A percentile compares a stretch with the other conserved stretches of the same genome.
Conservation (phyloP, 176 grass and related monocot genomes). For the Oryza rufipogon region DNA sequence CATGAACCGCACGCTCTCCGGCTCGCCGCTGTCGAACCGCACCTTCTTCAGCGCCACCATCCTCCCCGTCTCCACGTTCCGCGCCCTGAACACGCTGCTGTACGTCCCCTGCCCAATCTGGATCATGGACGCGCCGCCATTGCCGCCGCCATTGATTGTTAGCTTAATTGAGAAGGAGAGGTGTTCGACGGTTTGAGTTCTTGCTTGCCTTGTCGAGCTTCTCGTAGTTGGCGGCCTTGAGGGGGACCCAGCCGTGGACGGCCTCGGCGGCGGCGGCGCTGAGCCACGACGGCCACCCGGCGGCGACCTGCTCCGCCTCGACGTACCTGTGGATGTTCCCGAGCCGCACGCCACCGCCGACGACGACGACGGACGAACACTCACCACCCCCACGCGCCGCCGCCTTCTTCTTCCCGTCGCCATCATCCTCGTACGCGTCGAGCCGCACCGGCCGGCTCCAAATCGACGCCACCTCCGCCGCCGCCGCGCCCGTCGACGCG, state of each 20-base stretch:
- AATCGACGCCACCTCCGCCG: constrained; percentile 12
- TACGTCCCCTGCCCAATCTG: constrained; percentile 61
- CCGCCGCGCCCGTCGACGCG: constrained; percentile 14
- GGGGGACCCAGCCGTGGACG: constrained; percentile 89
- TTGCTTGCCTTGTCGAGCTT: constrained; percentile 81
- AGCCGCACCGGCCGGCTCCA: constrained; percentile 49
- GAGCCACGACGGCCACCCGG: constrained; percentile 90
- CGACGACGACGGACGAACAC: not conserved
- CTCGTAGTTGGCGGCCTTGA: constrained; percentile 77
- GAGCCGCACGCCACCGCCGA: constrained; percentile 2
- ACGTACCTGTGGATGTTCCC: constrained; percentile 54
- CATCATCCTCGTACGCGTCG: constrained; percentile 6
- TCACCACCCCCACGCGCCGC: not conserved
- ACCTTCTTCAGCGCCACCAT: constrained; percentile 72
- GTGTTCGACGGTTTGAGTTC: no score
- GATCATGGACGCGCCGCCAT: not conserved
- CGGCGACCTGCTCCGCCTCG: constrained; percentile 69
- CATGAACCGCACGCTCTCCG: constrained; percentile 71
- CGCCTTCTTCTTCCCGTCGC: not conserved
- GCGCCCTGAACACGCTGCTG: constrained; percentile 62
- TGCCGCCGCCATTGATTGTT: constrained; percentile 3
- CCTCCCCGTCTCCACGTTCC: constrained; percentile 38
- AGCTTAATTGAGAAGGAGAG: not conserved
- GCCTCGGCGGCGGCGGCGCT: constrained; percentile 90
- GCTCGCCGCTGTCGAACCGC: constrained; percentile 66